Evolutionary conservation across 805 yeast species (phyloP).

Genomic region (Teunomyces kruisii): DNA sequence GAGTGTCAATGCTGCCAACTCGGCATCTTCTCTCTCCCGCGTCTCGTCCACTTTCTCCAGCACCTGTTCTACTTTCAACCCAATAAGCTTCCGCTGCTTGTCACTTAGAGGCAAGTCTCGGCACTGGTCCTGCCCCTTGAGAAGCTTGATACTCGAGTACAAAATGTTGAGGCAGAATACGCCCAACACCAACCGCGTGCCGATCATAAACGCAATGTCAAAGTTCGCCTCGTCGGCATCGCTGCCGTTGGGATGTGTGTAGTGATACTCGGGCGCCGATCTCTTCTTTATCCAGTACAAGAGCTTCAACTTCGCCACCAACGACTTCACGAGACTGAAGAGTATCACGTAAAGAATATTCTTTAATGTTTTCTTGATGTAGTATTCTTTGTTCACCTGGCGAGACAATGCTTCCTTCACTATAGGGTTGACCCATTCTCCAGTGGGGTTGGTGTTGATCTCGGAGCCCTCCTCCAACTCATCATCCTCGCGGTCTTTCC

Average conservation of each 20-base stretch:
- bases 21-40: slow-evolving; percentile 9
- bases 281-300: slow-evolving; percentile 5
- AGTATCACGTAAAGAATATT: slow-evolving; percentile 26
- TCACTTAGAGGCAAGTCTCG: slow-evolving; percentile 49
- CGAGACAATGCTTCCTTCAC: slow-evolving; percentile 45
- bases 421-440: slow-evolving; percentile 43
- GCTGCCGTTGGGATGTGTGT: slow-evolving; percentile 10
- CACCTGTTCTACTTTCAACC: slow-evolving; percentile 24
- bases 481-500: slow-evolving; percentile 6
- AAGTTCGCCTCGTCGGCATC: slow-evolving; percentile 2
- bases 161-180: slow-evolving; percentile 27
- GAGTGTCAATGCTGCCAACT: slow-evolving; percentile 18
- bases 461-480: slow-evolving; percentile 8
- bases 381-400: slow-evolving; percentile 42
- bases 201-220: slow-evolving; percentile 11
- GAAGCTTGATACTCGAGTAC: slow-evolving; percentile 25
- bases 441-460: slow-evolving; percentile 9
- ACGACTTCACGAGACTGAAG: slow-evolving; percentile 22
- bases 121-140: slow-evolving; percentile 49
- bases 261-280: slow-evolving; percentile 13
- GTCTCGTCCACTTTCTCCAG: background rate
- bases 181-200: slow-evolving; percentile 16
- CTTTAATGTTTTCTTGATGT: slow-evolving; percentile 29
- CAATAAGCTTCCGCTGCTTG: slow-evolving; percentile 47
- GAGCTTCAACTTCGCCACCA: background rate